Percentiles rank a stretch among this genome's conserved stretches.
Evolutionary conservation across 768 basidiomycete genomes (phyloP).

Genomic region (Rhodosporidiobolus sp.): DNA sequence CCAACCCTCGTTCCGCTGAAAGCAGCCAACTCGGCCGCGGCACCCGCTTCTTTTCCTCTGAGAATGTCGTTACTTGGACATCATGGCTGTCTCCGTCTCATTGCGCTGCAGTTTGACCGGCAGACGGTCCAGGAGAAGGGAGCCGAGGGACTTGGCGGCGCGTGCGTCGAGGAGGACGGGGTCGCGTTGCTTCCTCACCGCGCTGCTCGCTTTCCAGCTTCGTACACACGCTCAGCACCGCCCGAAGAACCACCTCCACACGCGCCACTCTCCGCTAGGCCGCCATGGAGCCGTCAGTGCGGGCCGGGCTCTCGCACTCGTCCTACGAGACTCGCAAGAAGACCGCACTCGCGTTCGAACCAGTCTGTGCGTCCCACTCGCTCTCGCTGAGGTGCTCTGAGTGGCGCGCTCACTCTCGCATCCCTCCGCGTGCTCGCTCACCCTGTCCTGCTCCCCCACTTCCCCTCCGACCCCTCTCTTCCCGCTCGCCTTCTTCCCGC

Average conservation of each 20-base stretch:
- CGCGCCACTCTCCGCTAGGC: not conserved
- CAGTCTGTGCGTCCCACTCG: slow-evolving; percentile 1
- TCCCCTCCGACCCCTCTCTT: too few relatives aligned
- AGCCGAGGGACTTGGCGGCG: too few relatives aligned
- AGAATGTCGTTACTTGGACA: too few relatives aligned
- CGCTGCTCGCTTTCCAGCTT: not conserved
- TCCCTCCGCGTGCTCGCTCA: not conserved
- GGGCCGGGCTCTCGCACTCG: slow-evolving; percentile 5
- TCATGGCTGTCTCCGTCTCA: too few relatives aligned
- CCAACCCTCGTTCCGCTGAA: not conserved
- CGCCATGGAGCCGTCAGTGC: slow-evolving; percentile 16
- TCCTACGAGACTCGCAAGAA: slow-evolving; percentile 15
- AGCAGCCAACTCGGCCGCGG: not conserved
- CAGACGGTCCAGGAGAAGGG: too few relatives aligned
- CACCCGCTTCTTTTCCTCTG: not conserved
- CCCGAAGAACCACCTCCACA: too few relatives aligned
- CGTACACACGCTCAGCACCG: too few relatives aligned
- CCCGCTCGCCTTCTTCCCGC: too few relatives aligned
- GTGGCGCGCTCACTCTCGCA: not conserved
- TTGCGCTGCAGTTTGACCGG: too few relatives aligned
- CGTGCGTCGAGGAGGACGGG: not conserved
- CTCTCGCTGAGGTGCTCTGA: not conserved
- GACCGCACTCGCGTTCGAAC: slow-evolving; percentile 18
- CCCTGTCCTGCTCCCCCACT: not conserved
- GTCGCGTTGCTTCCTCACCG: not conserved